Conservation (phyloP, 1,284 basidiomycete genomes). For the Tetrapyrgos nigripes region DNA sequence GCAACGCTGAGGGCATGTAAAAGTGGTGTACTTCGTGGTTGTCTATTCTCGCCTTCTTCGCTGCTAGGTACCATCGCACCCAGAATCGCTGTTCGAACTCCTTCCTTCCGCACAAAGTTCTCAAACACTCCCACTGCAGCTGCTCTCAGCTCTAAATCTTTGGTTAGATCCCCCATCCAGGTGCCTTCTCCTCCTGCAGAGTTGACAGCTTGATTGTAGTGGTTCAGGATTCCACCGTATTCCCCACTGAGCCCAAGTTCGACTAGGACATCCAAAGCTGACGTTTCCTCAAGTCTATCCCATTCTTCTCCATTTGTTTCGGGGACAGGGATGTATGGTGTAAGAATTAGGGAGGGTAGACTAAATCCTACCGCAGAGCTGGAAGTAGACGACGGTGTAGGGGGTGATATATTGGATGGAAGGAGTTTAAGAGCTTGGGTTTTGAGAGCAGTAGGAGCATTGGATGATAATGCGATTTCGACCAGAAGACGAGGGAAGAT, state of each 20-base stretch:
- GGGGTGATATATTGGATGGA: conserved; percentile 54
- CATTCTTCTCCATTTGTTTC: conserved; percentile 88
- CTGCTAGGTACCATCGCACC: conserved; percentile 65
- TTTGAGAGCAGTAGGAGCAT: conserved; percentile 89
- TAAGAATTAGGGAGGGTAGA: conserved; percentile 66
- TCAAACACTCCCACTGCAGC: conserved; percentile 76
- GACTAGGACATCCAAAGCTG: conserved; percentile 78
- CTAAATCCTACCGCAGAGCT: conserved; percentile 46
- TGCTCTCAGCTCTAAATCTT: conserved; percentile 68
- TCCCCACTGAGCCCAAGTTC: conserved; percentile 81
- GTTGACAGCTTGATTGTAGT: not conserved
- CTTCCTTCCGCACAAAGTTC: conserved; percentile 79
- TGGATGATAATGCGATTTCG: conserved; percentile 90
- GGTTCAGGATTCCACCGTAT: conserved; percentile 61
- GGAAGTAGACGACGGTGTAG: not conserved
- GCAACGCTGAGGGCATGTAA: conserved; percentile 65
- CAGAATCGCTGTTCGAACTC: conserved; percentile 68
- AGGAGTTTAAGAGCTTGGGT: conserved; percentile 75
- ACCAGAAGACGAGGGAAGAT: conserved; percentile 85
- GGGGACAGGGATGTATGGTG: conserved; percentile 83
- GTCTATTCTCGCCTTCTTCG: conserved; percentile 36
- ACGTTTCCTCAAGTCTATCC: conserved; percentile 78
- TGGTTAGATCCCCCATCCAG: conserved; percentile 51
- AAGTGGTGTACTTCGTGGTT: conserved; percentile 62
- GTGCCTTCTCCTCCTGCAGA: not conserved